Evolutionary conservation across 1,139 yeast species (phyloP).

Genomic region (Sugiyamaella neomexicana): DNA sequence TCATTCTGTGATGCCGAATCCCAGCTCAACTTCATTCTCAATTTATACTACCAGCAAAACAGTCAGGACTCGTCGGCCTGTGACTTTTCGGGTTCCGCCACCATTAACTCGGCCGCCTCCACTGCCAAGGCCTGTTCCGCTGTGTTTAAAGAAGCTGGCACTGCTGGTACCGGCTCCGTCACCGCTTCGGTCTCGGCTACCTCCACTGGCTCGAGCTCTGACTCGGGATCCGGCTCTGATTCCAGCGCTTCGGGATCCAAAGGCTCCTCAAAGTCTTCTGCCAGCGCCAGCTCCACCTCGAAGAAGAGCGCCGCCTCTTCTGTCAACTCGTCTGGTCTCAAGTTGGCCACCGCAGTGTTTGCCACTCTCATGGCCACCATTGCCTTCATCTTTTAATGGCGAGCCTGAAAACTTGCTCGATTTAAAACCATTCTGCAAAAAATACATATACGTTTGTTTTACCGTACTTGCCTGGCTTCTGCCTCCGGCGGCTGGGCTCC

Average conservation of each 20-base stretch:
- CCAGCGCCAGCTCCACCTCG: too few species aligned
- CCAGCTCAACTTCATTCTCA: conserved; percentile 61
- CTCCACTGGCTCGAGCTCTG: conserved; percentile 20
- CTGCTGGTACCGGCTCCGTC: conserved; percentile 34
- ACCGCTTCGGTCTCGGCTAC: conserved; percentile 34
- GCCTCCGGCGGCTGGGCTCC: too few species aligned
- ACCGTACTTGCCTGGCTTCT: too few species aligned
- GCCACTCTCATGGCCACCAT: conserved; percentile 21
- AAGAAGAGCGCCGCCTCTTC: conserved; percentile 23
- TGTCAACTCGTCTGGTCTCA: conserved; percentile 23
- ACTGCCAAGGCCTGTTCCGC: conserved; percentile 56
- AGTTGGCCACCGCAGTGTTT: conserved; percentile 19
- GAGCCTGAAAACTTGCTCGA: background rate
- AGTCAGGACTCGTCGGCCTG: conserved; percentile 58
- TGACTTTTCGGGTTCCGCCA: conserved; percentile 70
- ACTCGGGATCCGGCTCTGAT: background rate
- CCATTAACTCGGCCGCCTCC: conserved; percentile 61
- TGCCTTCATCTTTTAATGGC: conserved; percentile 11
- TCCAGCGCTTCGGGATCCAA: too few species aligned
- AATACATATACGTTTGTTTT: background rate
- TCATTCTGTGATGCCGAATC: conserved; percentile 61
- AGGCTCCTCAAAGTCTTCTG: too few species aligned
- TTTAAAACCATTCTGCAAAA: too few species aligned
- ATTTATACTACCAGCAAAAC: conserved; percentile 53
- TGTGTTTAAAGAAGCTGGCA: conserved; percentile 44